Base-by-base conservation (phyloP, 768 basidiomycete species). In the Strobilomyces confusus region DNA sequence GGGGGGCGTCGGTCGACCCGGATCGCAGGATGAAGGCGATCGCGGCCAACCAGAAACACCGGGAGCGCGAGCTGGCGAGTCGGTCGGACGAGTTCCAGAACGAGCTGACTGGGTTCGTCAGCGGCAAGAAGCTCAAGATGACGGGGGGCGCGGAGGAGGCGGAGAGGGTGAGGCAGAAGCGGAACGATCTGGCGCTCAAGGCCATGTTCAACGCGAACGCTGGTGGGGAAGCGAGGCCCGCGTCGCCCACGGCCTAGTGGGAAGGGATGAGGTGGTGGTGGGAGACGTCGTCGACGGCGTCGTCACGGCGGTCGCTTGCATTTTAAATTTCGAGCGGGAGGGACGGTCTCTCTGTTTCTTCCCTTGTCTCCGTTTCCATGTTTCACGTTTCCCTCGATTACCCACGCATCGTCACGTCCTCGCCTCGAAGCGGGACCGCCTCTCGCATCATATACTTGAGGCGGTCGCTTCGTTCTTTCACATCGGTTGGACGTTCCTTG, bases 71-170 rank as follows among this genome's bases (percentile, higher is more conserved):
- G 68, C 72, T 86, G 19, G 84, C 83, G 20, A 76, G 69, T 44
- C 78, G 82, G 53, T 80, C 86, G 41, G 92, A 97, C 68, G 92
- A 91, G 59, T 84, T 98, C 70, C 82, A 92, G 60, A 76, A 78
- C 14, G 95, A 98, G 75, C 66, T 99, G 60, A 70, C 73, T 42
- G 92, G 89, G 5, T 98, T 98, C 70, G 94, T 99, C 48, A 79
- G 74, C 5, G 82, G 84, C 56, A 89, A 89, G 77, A 94, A 88
- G 74, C 72, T 99, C 68, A 91, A 84, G 77, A 87, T 93, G 89
- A 99, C 95, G 17, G 95, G 95, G 25, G 95, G 93, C 14, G 88
- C 92, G 22, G 92, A 95, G 69, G 92, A 95, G 73, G 80, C 75
- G 22, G 95, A 99, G 73, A 78, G 95, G 52, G 79, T 95, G 60